phyloP scores from a whole-genome alignment of 306 rosid genomes.

The Quillaja saponaria region DNA sequence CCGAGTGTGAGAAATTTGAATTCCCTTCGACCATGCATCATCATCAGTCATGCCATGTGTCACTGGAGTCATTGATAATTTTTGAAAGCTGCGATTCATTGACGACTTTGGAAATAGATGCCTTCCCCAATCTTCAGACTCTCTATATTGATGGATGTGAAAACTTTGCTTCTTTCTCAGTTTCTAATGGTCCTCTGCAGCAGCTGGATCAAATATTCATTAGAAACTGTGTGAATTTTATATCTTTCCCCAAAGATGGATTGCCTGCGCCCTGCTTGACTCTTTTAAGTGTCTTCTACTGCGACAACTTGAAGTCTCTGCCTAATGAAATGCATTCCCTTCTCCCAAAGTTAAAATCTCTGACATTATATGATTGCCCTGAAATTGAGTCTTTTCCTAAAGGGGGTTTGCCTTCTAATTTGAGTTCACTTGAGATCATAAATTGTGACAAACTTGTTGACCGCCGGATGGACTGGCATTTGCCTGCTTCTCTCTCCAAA shows the following conservation, averaged over 20 bases:
- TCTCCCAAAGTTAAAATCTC: conserved; percentile 37
- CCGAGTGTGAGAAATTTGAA: conserved; percentile 26
- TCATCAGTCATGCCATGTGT: conserved; percentile 9
- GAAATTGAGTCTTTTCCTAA: conserved; percentile 17
- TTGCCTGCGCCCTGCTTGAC: conserved; percentile 31
- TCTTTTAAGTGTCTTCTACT: conserved; percentile 27
- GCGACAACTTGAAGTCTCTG: conserved; percentile 40
- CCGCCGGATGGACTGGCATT: conserved; percentile 11
- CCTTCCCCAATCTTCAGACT: conserved; percentile 39
- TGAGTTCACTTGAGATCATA: conserved; percentile 33
- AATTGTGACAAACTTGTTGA: conserved; percentile 33
- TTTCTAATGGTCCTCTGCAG: conserved; percentile 21
- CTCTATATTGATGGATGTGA: conserved; percentile 32
- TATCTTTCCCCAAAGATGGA: conserved; percentile 36
- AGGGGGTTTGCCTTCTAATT: conserved; percentile 21
- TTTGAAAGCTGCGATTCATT: conserved; percentile 37
- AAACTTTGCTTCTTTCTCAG: conserved; percentile 29
- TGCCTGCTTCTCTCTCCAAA: conserved; percentile 9
- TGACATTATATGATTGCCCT: conserved; percentile 37
- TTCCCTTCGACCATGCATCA: conserved; percentile 25
- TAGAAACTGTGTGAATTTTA: conserved; percentile 40
- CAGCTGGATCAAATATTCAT: no score
- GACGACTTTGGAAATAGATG: conserved; percentile 30
- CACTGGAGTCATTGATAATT: conserved; percentile 29
- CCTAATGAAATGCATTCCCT: conserved; percentile 35